Conservation (phyloP, 768 basidiomycete species). For the Xerocomellus intermedius region DNA sequence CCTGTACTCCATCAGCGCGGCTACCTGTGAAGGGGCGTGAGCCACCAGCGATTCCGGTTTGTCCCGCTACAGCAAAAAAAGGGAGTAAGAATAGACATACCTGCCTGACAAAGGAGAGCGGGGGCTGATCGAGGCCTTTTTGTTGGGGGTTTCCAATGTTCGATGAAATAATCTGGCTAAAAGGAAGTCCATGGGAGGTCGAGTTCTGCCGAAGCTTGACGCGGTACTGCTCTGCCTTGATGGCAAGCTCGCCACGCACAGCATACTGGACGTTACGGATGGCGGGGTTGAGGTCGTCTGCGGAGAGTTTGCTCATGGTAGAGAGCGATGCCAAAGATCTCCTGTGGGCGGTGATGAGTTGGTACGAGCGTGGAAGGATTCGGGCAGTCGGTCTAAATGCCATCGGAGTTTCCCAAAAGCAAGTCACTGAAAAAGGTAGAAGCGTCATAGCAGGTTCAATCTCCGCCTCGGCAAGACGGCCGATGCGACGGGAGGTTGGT, state of each 20-base stretch:
- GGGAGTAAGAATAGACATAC: slow-evolving; percentile 40
- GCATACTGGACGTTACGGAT: slow-evolving; percentile 92
- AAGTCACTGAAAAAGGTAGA: background rate
- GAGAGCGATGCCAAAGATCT: slow-evolving; percentile 3
- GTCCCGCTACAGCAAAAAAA: background rate
- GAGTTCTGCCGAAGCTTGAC: slow-evolving; percentile 59
- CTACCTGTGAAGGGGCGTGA: slow-evolving; percentile 52
- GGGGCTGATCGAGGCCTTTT: slow-evolving; percentile 88
- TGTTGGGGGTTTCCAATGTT: slow-evolving; percentile 99
- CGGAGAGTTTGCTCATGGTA: slow-evolving; percentile 58
- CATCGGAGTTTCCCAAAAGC: slow-evolving; percentile 10
- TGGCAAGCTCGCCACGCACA: slow-evolving; percentile 94
- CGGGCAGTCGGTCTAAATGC: slow-evolving; percentile 1
- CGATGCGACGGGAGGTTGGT: no score
- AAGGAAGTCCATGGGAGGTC: slow-evolving; percentile 60
- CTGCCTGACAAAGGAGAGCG: slow-evolving; percentile 91
- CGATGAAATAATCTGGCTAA: slow-evolving; percentile 84
- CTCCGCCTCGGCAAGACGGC: no score
- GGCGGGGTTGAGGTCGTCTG: slow-evolving; percentile 76
- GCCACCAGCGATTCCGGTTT: background rate
- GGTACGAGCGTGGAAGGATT: slow-evolving; percentile 5
- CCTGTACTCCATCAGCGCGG: slow-evolving; percentile 91
- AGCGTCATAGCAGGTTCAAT: no score
- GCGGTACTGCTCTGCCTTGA: slow-evolving; percentile 85
- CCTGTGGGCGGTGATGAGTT: background rate